A percentile compares a stretch with the other conserved stretches of the same genome.
Conservation (phyloP, 1,139 yeast genomes). For the Arxiozyma slooffiae region DNA sequence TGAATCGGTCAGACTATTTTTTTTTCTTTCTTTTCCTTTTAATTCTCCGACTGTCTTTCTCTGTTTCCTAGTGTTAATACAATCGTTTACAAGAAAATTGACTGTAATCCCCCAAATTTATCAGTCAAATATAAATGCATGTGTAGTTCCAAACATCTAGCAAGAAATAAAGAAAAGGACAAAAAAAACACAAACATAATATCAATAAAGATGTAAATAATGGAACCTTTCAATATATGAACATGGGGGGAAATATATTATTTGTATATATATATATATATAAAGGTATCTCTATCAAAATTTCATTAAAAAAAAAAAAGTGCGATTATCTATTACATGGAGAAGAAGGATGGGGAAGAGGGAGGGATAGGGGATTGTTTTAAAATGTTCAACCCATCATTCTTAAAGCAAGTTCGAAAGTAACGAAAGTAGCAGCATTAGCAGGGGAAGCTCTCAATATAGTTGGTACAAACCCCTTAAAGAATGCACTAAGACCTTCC, state of each 20-base stretch:
- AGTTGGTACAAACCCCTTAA: slow-evolving; percentile 30
- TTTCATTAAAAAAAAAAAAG: too few species aligned
- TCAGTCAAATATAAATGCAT: too few species aligned
- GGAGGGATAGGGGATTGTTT: neutral
- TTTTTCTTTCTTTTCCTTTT: too few species aligned
- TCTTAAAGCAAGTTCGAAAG: slow-evolving; percentile 81
- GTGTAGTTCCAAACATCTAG: too few species aligned
- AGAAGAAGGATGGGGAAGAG: neutral
- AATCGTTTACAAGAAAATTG: too few species aligned
- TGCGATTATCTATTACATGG: too few species aligned
- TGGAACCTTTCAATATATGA: neutral
- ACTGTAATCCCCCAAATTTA: neutral
- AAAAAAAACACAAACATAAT: too few species aligned
- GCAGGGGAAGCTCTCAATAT: slow-evolving; percentile 50
- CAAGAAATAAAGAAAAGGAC: too few species aligned
- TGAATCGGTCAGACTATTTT: too few species aligned
- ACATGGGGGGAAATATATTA: neutral
- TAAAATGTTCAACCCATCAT: slow-evolving; percentile 30
- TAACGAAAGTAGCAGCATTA: slow-evolving; percentile 89
- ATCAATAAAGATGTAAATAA: too few species aligned
- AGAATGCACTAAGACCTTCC: slow-evolving; percentile 24
- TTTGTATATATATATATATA: too few species aligned
- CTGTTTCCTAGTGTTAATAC: neutral
- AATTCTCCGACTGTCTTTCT: neutral
- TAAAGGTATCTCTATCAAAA: neutral